A percentile compares a stretch with the other conserved stretches of the same genome.
Conservation (phyloP, 352 stramenopile species). For the Pythium periplocum region DNA sequence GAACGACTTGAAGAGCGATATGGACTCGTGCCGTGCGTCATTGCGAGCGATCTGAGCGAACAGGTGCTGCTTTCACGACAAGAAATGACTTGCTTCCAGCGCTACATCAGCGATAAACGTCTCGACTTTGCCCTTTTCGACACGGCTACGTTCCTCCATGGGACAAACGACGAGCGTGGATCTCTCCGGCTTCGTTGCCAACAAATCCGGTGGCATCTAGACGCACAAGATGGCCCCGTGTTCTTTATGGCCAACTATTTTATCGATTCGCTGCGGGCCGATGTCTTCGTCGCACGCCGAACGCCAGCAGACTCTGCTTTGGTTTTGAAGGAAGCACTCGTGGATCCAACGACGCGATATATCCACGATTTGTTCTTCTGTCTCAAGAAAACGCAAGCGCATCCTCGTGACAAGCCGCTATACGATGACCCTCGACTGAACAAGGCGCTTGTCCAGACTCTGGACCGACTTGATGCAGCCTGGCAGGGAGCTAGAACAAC, state of each 20-base stretch:
- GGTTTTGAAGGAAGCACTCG: slow-evolving; percentile 33
- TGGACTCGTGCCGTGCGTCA: slow-evolving; percentile 41
- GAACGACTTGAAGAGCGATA: slow-evolving; percentile 15
- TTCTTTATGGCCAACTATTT: slow-evolving; percentile 86
- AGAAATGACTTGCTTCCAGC: slow-evolving; percentile 55
- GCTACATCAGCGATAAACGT: slow-evolving; percentile 26
- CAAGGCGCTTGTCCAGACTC: slow-evolving; percentile 18
- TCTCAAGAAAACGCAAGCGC: slow-evolving; percentile 10
- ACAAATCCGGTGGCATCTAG: slow-evolving; percentile 30
- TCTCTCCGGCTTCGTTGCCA: neutral
- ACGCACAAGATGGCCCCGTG: slow-evolving; percentile 44
- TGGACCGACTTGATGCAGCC: slow-evolving; percentile 9
- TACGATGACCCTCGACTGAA: slow-evolving; percentile 41
- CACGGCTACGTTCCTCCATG: slow-evolving; percentile 36
- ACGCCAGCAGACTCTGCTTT: neutral
- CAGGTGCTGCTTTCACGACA: slow-evolving; percentile 59
- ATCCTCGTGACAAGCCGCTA: slow-evolving; percentile 14
- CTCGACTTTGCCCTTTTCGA: slow-evolving; percentile 77
- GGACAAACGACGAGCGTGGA: slow-evolving; percentile 11
- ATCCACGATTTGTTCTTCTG: slow-evolving; percentile 53
- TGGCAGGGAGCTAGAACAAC: slow-evolving; percentile 25
- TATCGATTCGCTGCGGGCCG: slow-evolving; percentile 63
- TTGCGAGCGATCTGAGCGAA: slow-evolving; percentile 69
- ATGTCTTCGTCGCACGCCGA: slow-evolving; percentile 48
- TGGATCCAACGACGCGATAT: slow-evolving; percentile 33